Conservation (phyloP, 2,329 filamentous ascomycete genomes). For the Diaporthe citriasiana region DNA sequence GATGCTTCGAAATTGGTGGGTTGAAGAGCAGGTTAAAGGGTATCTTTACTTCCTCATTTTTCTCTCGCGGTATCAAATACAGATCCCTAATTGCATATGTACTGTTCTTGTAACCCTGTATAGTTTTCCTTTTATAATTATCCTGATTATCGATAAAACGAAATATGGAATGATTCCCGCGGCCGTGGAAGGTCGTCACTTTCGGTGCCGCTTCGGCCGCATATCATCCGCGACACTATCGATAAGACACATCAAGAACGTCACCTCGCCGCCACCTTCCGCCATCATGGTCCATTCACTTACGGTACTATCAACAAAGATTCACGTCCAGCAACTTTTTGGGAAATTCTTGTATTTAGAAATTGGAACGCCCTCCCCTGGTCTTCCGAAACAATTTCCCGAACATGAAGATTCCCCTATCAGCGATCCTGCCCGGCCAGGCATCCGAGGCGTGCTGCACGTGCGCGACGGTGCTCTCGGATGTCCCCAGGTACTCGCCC, state of each 20-base stretch:
- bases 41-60: conserved; percentile 18
- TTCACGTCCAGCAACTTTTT: not conserved
- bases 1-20: not conserved
- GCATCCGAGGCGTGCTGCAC: conserved; percentile 73
- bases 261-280: conserved; percentile 37
- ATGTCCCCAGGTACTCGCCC: conserved; percentile 65
- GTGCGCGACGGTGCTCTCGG: conserved; percentile 73
- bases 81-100: conserved; percentile 14
- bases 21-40: conserved; percentile 9
- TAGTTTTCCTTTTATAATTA: too few species aligned
- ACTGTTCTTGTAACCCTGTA: too few species aligned
- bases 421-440: conserved; percentile 31
- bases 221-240: conserved; percentile 31
- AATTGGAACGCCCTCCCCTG: too few species aligned
- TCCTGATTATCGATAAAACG: not conserved
- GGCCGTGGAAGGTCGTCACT: not conserved
- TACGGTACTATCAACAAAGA: not conserved
- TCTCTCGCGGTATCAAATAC: not conserved
- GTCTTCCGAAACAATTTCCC: not conserved
- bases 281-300: not conserved
- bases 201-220: conserved; percentile 36
- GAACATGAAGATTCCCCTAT: conserved; percentile 39
- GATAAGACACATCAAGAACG: conserved; percentile 40
- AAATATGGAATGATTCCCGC: too few species aligned
- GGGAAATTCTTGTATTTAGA: not conserved